phyloP scores from a whole-genome alignment of 2,329 filamentous ascomycete genomes.

The Arthroderma uncinatum region DNA sequence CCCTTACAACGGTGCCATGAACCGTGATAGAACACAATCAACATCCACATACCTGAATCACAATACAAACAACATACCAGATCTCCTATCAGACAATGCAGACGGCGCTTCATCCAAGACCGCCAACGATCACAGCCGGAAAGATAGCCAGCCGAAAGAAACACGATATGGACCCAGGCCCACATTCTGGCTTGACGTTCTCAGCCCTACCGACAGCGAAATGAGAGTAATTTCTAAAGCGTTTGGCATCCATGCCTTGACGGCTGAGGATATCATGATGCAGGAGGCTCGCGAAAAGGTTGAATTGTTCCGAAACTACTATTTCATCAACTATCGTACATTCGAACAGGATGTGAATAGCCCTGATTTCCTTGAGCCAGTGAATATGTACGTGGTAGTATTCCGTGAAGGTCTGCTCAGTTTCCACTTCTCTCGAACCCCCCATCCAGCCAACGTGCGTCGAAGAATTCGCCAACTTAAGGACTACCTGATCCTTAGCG shows the following conservation, averaged over 20 bases:
- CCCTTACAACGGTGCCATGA: constrained; percentile 4
- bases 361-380: constrained; percentile 82
- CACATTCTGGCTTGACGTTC: constrained; percentile 92
- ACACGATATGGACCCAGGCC: constrained; percentile 67
- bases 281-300: constrained; percentile 97
- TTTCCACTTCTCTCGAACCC: constrained; percentile 94
- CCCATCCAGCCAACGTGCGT: constrained; percentile 91
- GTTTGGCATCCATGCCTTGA: constrained; percentile 91
- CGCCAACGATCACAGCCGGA: constrained; percentile 21
- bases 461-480: constrained; percentile 84
- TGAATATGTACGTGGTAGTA: constrained; percentile 96
- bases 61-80: constrained; percentile 11
- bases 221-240: constrained; percentile 90
- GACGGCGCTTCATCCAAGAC: constrained; percentile 12
- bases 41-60: not conserved
- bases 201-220: constrained; percentile 82
- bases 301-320: constrained; percentile 93
- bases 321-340: constrained; percentile 95
- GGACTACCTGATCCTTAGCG: constrained; percentile 83
- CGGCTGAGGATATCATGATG: constrained; percentile 92
- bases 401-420: constrained; percentile 91
- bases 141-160: constrained; percentile 29
- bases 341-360: constrained; percentile 90
- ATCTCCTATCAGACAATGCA: constrained; percentile 9
- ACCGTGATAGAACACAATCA: constrained; percentile 6